Evolutionary conservation across 2,329 filamentous ascomycete species (phyloP), one percentile per base, ranked within the genome.

Genomic region (Salinomyces thailandicus): DNA sequence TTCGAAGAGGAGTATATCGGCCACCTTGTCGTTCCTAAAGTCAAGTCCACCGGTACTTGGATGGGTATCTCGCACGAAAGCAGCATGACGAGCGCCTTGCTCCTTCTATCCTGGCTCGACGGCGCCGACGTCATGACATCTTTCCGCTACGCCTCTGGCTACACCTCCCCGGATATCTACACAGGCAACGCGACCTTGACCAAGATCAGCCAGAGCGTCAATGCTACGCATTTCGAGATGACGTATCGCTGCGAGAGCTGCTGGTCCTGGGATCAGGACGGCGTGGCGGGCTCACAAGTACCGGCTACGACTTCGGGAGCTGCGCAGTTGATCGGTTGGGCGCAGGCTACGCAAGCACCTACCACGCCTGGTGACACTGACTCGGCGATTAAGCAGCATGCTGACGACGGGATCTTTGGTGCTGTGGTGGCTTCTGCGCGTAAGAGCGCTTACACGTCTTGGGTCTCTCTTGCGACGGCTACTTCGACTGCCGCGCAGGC

Each of bases 181-280:
- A 64, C 66, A 1, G 79, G 79, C 37, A 64, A 74, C 44, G 76
- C 78, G 6, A 74, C 66, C 20, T 53, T 82, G 16, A 77, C 72
- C 0, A 69, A 76, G 45, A 71, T 81, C 42, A 72, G 69, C 11
- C 69, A 71, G 11, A 67, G 61, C 17, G 62, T 80, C 38, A 78
- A 71, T 47, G 63, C 65, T 12, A 74, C 71, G 17, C 62, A 71
- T 45, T 83, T 73, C 54, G 71, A 71, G 31, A 52, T 81, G 32
- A 68, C 80, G n/a, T 83, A 79, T 60, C 68, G 74, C 31, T 83
- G 79, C 57, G 57, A 76, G 45, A 49, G 55, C 50, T 67, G 63
- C 46, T 66, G 61, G 60, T 45, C 48, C 9, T 67, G 63, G 63
- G 52, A 64, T 36, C 62, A 65, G 22, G 55, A 57, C 2, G 62